Conservation (phyloP, 768 basidiomycete species). For the Rossbeevera mucosa region DNA sequence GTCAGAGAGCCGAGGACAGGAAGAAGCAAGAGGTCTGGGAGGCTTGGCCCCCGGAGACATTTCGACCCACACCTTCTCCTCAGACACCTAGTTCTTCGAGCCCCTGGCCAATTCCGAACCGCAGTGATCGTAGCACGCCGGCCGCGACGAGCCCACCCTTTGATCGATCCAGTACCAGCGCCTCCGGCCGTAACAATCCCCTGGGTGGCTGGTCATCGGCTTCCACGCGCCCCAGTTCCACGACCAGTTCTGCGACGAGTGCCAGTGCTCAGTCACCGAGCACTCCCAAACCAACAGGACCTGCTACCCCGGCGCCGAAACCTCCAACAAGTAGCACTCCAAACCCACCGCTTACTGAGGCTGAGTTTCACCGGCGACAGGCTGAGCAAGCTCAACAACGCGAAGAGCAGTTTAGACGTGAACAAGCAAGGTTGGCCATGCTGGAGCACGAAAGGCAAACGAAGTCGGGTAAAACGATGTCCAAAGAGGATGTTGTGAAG, state of each 20-base stretch:
- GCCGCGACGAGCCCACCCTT: conserved; percentile 30
- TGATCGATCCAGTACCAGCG: conserved; percentile 29
- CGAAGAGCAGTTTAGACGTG: conserved; percentile 63
- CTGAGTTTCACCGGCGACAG: conserved; percentile 60
- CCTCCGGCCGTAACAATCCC: conserved; percentile 27
- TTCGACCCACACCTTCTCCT: conserved; percentile 23
- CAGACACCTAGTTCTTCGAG: conserved; percentile 27
- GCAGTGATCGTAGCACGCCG: conserved; percentile 30
- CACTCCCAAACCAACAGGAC: conserved; percentile 24
- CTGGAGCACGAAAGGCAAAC: conserved; percentile 43
- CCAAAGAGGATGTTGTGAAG: conserved; percentile 52
- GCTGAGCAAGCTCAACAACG: conserved; percentile 60
- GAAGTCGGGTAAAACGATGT: conserved; percentile 42
- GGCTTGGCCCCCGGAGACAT: conserved; percentile 24
- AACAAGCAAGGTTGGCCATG: conserved; percentile 60
- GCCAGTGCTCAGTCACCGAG: conserved; percentile 18
- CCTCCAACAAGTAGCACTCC: conserved; percentile 16
- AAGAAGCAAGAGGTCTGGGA: conserved; percentile 29
- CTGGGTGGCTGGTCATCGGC: conserved; percentile 26
- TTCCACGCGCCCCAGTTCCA: conserved; percentile 27
- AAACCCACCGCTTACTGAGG: conserved; percentile 35
- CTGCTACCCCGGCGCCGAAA: conserved; percentile 20
- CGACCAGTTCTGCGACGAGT: conserved; percentile 22
- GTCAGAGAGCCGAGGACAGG: conserved; percentile 30
- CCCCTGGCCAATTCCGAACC: conserved; percentile 31